Evolutionary conservation across 2,329 filamentous ascomycete genomes (phyloP).

Genomic region (Penicillium psychrosexuale): DNA sequence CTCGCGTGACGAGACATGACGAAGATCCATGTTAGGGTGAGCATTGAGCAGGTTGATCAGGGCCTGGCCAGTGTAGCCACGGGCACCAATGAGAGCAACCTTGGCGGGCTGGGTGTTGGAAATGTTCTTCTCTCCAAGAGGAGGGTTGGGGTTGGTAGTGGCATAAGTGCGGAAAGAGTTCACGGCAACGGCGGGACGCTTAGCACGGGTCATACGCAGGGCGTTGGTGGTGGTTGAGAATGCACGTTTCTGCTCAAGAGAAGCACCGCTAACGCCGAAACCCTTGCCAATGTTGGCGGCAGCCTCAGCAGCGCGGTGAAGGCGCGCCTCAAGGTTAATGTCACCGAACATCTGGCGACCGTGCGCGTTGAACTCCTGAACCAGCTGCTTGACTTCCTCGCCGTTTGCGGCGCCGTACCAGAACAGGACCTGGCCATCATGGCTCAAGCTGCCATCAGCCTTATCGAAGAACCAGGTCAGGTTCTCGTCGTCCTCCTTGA

Average conservation of each 20-base stretch:
- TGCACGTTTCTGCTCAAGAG: constrained; percentile 59
- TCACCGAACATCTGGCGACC: constrained; percentile 85
- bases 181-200: constrained; percentile 29
- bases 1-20: constrained; percentile 90
- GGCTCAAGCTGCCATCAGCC: constrained; percentile 84
- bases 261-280: constrained; percentile 47
- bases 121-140: constrained; percentile 81
- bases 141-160: constrained; percentile 76
- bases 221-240: constrained; percentile 60
- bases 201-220: constrained; percentile 36
- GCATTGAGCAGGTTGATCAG: constrained; percentile 81
- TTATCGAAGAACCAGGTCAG: constrained; percentile 98
- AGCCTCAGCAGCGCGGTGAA: constrained; percentile 71
- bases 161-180: constrained; percentile 40
- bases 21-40: constrained; percentile 85
- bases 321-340: constrained; percentile 80
- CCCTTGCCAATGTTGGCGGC: constrained; percentile 56
- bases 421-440: constrained; percentile 86
- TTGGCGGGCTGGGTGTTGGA: constrained; percentile 75
- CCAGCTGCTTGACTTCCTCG: constrained; percentile 76
- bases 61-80: constrained; percentile 91
- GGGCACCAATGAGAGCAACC: constrained; percentile 83
- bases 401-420: constrained; percentile 87
- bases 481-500: constrained; percentile 93
- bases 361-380: constrained; percentile 79